Base-by-base conservation (phyloP, 306 rosid species). In the Gillenia trifoliata region DNA sequence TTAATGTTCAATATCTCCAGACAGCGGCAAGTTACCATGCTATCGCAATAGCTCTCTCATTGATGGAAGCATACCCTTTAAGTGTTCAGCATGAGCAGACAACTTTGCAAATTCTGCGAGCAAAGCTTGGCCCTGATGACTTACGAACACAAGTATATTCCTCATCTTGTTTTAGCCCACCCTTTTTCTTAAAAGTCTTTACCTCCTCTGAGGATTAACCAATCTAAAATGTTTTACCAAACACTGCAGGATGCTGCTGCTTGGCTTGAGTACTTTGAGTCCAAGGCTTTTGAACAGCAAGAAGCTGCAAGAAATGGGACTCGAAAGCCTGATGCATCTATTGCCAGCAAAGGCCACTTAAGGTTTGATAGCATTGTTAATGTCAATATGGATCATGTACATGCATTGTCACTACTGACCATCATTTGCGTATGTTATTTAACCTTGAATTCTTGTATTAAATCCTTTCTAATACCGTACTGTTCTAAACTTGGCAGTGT, bases 11-110 rank as follows among this genome's bases (percentile, higher is more conserved):
- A 81, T 70, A 34, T 65, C 72, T 88, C 80, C 92, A 95, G 99
- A 95, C 99, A 22, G 99, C 99, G 33, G 96, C 99, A 71, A 95
- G 98, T 82, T 95, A 95, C 85, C 99, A 95, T 49, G 99, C 99
- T 56, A 92, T 95, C 80, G 99, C 99, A 65, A 90, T 95, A 56
- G 96, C 99, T 31, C 99, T 92, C 64, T 95, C 99, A 11, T 86
- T 95, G 84, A 95, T 95, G 99, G 98, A 95, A 84, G 99, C 99
- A 84, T 95, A 90, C 77, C 97, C 99, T 31, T 81, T 92, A 80
- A 95, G 99, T 11, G 99, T 92, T 82, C 98, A 95, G 82, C 99
- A 95, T 83, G 99, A 95, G 86, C 98, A 95, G 84, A 95, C 98
- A 63, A 95, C 99, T 59, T 77, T 95, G 83, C 93, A 89, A 86